These are phyloP conservation scores for Oryza punctata DNA, from an alignment of 176 grass and related monocot genomes.

Conservation along the genomic window DNA sequence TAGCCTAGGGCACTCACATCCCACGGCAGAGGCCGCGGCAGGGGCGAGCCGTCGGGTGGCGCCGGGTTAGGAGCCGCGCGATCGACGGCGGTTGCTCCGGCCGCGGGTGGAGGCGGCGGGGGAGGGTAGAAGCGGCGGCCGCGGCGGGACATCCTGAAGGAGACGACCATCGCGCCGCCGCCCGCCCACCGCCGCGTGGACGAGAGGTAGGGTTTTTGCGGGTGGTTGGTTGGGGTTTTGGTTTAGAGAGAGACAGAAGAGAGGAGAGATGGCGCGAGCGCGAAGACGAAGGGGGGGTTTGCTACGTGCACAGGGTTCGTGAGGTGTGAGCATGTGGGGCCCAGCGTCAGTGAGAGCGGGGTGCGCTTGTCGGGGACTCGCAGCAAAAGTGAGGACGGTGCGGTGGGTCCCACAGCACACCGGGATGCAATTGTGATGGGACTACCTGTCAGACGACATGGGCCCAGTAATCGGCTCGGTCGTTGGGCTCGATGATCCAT, in stretches of 20 bases:
- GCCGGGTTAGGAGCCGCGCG: neutral
- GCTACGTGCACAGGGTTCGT: neutral
- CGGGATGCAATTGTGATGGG: too few relatives aligned
- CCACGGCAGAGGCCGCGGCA: neutral
- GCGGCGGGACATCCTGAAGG: constrained; percentile 41
- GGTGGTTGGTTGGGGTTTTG: constrained; percentile 2
- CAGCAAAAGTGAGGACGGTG: neutral
- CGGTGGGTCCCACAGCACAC: neutral
- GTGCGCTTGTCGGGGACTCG: neutral
- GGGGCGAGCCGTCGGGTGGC: neutral
- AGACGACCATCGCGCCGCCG: constrained; percentile 45
- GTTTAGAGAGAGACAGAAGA: neutral
- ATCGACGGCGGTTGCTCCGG: neutral
- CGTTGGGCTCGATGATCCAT: neutral
- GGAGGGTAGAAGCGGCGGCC: constrained; percentile 45
- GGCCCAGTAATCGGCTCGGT: neutral
- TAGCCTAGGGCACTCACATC: constrained; percentile 12
- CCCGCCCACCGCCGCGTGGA: neutral
- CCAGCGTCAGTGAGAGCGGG: neutral
- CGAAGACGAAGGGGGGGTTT: neutral
- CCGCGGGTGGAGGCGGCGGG: neutral
- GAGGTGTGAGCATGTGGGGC: neutral
- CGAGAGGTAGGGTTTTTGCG: constrained; percentile 43
- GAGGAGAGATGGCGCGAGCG: constrained; percentile 5
- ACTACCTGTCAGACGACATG: neutral